Evolutionary conservation across 176 grass and related monocot species (phyloP).

Genomic region (Cocos nucifera): DNA sequence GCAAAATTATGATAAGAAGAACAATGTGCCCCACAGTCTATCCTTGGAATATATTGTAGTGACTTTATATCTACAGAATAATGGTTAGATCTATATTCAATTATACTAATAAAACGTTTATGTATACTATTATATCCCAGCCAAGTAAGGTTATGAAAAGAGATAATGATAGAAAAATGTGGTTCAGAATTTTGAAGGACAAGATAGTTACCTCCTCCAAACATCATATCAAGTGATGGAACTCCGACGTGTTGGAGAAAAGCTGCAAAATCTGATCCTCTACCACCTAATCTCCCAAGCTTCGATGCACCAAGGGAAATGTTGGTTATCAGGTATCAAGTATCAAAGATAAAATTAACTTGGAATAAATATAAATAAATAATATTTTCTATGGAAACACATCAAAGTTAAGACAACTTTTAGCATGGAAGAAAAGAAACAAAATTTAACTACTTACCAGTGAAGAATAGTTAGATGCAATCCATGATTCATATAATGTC

Average conservation of each 20-base stretch:
- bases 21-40: too few relatives aligned
- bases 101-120: too few relatives aligned
- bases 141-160: not conserved
- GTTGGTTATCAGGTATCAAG: too few relatives aligned
- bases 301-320: not conserved
- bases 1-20: too few relatives aligned
- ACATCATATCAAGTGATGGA: slow-evolving; percentile 57
- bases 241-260: slow-evolving; percentile 76
- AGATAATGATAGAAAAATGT: not conserved
- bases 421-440: not conserved
- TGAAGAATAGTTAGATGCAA: slow-evolving; percentile 27
- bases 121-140: too few relatives aligned
- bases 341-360: too few relatives aligned
- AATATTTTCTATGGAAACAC: too few relatives aligned
- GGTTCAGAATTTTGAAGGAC: not conserved
- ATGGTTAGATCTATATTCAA: too few relatives aligned
- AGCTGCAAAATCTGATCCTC: slow-evolving; percentile 61
- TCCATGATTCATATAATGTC: slow-evolving; percentile 64
- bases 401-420: too few relatives aligned
- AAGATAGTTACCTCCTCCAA: slow-evolving; percentile 51
- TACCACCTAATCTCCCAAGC: slow-evolving; percentile 61
- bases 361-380: too few relatives aligned
- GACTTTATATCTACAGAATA: too few relatives aligned
- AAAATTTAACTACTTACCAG: slow-evolving; percentile 36
- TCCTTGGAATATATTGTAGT: too few relatives aligned